Evolutionary conservation across 2,329 filamentous ascomycete genomes (phyloP).

Genomic region (Fragosphaeria purpurea): DNA sequence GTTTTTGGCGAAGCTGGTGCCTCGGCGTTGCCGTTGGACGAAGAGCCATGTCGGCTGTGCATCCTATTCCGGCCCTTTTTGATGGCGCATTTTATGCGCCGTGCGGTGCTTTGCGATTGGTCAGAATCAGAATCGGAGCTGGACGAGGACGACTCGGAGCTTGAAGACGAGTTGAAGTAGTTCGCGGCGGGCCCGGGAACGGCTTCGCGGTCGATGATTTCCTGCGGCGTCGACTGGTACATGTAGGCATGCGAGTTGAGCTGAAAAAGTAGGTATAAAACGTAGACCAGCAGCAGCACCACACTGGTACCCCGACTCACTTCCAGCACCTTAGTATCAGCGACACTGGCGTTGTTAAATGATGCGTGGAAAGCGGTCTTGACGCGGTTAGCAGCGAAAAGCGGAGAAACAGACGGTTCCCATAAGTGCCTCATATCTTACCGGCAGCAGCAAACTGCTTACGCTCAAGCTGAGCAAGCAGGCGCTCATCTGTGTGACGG

Average conservation of each 20-base stretch:
- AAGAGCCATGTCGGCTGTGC: slow-evolving; percentile 34
- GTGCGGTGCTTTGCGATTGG: slow-evolving; percentile 35
- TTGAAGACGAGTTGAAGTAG: slow-evolving; percentile 49
- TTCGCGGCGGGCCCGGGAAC: slow-evolving; percentile 58
- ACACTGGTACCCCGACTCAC: slow-evolving; percentile 71
- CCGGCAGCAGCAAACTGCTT: slow-evolving; percentile 21
- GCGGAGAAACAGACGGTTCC: background rate
- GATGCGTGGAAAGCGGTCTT: slow-evolving; percentile 54
- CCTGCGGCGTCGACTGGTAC: slow-evolving; percentile 61
- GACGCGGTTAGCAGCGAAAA: background rate
- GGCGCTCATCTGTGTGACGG: slow-evolving; percentile 63
- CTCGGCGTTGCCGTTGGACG: slow-evolving; percentile 25
- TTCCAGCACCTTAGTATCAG: slow-evolving; percentile 53
- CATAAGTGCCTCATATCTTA: background rate
- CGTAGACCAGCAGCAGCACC: slow-evolving; percentile 62
- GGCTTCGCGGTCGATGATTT: slow-evolving; percentile 51
- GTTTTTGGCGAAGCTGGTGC: background rate
- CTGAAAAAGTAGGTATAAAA: slow-evolving; percentile 65
- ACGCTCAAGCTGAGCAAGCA: slow-evolving; percentile 59
- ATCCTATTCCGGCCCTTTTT: slow-evolving; percentile 47
- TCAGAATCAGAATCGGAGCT: slow-evolving; percentile 38
- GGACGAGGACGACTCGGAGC: slow-evolving; percentile 29
- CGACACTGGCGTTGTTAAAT: slow-evolving; percentile 47
- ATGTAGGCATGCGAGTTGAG: slow-evolving; percentile 59
- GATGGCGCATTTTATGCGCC: slow-evolving; percentile 55